Evolutionary conservation across 306 rosid species (phyloP).

Genomic region (Nissolia schottii): DNA sequence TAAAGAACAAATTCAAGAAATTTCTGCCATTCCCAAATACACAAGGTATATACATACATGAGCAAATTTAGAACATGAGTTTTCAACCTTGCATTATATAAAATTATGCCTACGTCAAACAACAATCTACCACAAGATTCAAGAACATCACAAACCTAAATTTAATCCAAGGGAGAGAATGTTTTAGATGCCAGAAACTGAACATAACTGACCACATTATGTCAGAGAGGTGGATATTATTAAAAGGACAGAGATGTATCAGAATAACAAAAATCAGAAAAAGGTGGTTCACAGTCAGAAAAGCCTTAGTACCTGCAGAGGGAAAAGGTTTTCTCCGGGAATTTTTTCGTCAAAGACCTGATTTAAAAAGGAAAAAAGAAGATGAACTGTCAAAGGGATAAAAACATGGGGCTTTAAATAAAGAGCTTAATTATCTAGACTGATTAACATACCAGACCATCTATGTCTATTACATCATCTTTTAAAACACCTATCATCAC

Average conservation of each 20-base stretch:
- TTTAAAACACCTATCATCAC: slow-evolving; percentile 83
- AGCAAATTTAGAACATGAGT: not conserved
- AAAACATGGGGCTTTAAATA: slow-evolving; percentile 12
- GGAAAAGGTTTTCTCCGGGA: slow-evolving; percentile 89
- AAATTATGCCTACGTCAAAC: not conserved
- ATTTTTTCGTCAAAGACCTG: slow-evolving; percentile 92
- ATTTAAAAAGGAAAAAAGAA: not conserved
- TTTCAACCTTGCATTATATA: slow-evolving; percentile 14
- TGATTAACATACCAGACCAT: slow-evolving; percentile 74
- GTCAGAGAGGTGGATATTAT: not conserved
- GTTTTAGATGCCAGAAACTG: not conserved
- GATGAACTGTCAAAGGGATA: slow-evolving; percentile 12
- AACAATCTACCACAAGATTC: slow-evolving; percentile 10
- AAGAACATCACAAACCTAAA: slow-evolving; percentile 6
- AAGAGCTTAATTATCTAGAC: not conserved
- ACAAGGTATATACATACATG: slow-evolving; percentile 6
- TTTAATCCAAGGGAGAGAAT: slow-evolving; percentile 1
- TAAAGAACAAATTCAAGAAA: slow-evolving; percentile 5
- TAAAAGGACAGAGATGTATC: not conserved
- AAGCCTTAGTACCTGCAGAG: slow-evolving; percentile 66
- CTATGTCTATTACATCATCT: slow-evolving; percentile 89
- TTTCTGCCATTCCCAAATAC: not conserved
- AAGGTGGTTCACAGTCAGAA: not conserved
- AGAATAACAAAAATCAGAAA: not conserved
- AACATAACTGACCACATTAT: slow-evolving; percentile 12